Percentiles rank a stretch among this genome's conserved stretches.
Evolutionary conservation across 1,284 basidiomycete genomes (phyloP).

Genomic region (Apiotrichum porosum): DNA sequence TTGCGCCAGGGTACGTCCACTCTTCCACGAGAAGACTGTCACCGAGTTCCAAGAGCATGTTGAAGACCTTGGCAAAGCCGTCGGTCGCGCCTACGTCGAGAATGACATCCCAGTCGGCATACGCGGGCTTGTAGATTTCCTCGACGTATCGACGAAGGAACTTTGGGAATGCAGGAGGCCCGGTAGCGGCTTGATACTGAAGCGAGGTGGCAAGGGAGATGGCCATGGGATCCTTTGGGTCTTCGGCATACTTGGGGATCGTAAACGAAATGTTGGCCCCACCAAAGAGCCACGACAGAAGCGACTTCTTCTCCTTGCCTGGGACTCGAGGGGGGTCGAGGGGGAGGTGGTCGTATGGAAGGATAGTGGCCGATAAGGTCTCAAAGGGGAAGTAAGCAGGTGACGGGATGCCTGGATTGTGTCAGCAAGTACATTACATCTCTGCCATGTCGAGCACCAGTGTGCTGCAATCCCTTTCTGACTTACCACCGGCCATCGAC

Average conservation of each 20-base stretch:
- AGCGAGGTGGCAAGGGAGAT: slow-evolving; percentile 64
- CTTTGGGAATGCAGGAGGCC: slow-evolving; percentile 42
- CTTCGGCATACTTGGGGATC: slow-evolving; percentile 56
- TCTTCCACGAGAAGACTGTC: slow-evolving; percentile 65
- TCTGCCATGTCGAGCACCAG: no score
- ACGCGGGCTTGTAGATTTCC: slow-evolving; percentile 64
- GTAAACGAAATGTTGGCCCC: slow-evolving; percentile 51
- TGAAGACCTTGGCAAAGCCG: slow-evolving; percentile 52
- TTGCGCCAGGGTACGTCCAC: slow-evolving; percentile 51
- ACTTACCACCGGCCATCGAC: slow-evolving; percentile 14
- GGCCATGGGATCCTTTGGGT: slow-evolving; percentile 39
- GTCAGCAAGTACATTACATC: background rate
- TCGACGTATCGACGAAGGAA: slow-evolving; percentile 56
- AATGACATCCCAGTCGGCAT: slow-evolving; percentile 61
- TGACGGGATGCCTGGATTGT: slow-evolving; percentile 40
- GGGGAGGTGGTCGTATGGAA: slow-evolving; percentile 37
- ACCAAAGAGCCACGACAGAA: slow-evolving; percentile 62
- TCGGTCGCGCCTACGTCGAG: slow-evolving; percentile 73
- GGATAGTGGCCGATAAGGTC: slow-evolving; percentile 40
- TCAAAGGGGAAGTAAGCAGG: slow-evolving; percentile 50
- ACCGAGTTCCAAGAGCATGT: slow-evolving; percentile 66
- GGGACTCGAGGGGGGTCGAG: slow-evolving; percentile 55
- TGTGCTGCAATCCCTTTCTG: no score
- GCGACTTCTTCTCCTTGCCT: slow-evolving; percentile 33
- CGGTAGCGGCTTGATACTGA: slow-evolving; percentile 60